These are phyloP conservation scores for Periconia sp. DNA, from an alignment of 2,329 filamentous ascomycete genomes.

Conservation along the genomic window DNA sequence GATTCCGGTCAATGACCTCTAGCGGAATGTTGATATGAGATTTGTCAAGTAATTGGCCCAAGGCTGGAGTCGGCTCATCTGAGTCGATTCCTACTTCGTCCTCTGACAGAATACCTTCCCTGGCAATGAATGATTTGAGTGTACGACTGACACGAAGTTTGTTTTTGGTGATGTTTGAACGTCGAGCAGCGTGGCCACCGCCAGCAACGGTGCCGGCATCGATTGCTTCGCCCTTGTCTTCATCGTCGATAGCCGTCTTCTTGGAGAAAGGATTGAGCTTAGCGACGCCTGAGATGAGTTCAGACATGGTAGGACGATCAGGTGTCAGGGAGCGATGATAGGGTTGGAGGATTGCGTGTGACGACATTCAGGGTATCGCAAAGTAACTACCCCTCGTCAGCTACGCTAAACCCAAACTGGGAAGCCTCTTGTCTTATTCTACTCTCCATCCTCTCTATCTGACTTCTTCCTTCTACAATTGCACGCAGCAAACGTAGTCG, in stretches of 20 bases:
- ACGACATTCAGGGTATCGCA: no score
- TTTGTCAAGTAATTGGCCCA: slow-evolving; percentile 61
- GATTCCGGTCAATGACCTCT: slow-evolving; percentile 61
- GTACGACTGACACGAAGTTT: slow-evolving; percentile 66
- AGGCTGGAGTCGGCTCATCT: slow-evolving; percentile 52
- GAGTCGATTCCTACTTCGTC: slow-evolving; percentile 56
- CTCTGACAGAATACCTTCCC: slow-evolving; percentile 57
- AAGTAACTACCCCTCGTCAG: no score
- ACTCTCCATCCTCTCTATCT: no score
- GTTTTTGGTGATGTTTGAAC: slow-evolving; percentile 57
- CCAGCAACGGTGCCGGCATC: slow-evolving; percentile 60
- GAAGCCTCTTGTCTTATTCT: no score
- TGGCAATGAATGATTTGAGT: slow-evolving; percentile 61
- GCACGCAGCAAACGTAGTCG: background rate
- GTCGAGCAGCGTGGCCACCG: slow-evolving; percentile 62
- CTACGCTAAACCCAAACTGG: no score
- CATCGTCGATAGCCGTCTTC: slow-evolving; percentile 43
- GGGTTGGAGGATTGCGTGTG: no score
- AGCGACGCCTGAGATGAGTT: slow-evolving; percentile 39
- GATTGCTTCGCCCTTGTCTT: slow-evolving; percentile 63
- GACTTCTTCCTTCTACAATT: background rate
- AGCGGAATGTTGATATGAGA: slow-evolving; percentile 64
- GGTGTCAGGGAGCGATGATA: no score
- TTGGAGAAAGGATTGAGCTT: slow-evolving; percentile 42
- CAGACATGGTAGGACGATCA: slow-evolving; percentile 30